These are phyloP conservation scores for Komagataella kurtzmanii DNA, from an alignment of 805 yeast genomes.

Conservation along the genomic window DNA sequence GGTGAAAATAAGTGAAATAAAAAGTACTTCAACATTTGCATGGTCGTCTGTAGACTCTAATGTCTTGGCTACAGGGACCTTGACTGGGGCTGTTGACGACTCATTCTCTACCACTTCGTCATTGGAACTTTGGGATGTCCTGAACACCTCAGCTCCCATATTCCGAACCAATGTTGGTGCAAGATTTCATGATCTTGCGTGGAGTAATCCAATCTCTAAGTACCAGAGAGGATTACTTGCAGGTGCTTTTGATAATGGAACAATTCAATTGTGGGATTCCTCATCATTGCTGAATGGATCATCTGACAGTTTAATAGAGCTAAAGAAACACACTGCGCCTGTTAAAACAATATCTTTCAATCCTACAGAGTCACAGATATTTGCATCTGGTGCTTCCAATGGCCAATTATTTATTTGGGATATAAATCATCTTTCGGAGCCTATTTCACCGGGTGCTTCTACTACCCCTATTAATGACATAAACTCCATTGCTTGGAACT, in stretches of 20 bases:
- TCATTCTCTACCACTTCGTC: constrained; percentile 68
- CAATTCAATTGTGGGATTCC: constrained; percentile 68
- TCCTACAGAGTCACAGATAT: constrained; percentile 51
- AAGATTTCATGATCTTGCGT: constrained; percentile 68
- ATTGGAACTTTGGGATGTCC: constrained; percentile 71
- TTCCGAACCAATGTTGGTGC: constrained; percentile 34
- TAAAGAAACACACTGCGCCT: constrained; percentile 50
- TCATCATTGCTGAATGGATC: constrained; percentile 27
- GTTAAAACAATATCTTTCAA: constrained; percentile 69
- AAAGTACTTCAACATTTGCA: constrained; percentile 87
- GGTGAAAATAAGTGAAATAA: constrained; percentile 78
- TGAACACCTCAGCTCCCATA: constrained; percentile 27
- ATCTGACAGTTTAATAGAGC: constrained; percentile 32
- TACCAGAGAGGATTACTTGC: constrained; percentile 51
- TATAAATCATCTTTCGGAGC: constrained; percentile 43
- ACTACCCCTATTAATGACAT: constrained; percentile 75
- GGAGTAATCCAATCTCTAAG: constrained; percentile 50
- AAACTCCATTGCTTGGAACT: constrained; percentile 81
- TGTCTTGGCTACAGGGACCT: constrained; percentile 76
- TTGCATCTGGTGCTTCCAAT: constrained; percentile 80
- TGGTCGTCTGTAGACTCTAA: constrained; percentile 81
- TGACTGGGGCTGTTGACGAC: constrained; percentile 92
- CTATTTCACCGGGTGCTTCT: constrained; percentile 57
- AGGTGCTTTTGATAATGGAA: constrained; percentile 82
- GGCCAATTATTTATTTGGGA: constrained; percentile 93